Percentiles rank a stretch among this genome's conserved stretches.
These are phyloP conservation scores for Cucumis cinereus DNA, from an alignment of 306 rosid genomes.

Conservation along the genomic window DNA sequence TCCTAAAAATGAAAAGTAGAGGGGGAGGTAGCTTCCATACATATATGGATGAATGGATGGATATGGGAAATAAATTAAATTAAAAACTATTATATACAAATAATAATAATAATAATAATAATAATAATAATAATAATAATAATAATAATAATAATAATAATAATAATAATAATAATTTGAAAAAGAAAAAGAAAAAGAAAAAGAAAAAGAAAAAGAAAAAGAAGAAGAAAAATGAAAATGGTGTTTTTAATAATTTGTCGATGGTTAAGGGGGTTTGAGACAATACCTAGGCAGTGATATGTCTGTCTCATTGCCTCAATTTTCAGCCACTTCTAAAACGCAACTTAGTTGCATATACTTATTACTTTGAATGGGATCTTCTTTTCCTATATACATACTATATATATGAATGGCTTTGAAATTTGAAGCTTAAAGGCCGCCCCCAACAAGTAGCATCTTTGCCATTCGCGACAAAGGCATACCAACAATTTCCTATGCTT, in stretches of 20 bases:
- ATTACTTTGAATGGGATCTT: too few relatives aligned
- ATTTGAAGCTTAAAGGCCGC: constrained; percentile 12
- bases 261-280: neutral
- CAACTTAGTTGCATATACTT: neutral
- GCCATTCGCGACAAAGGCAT: constrained; percentile 13
- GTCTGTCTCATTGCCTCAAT: neutral
- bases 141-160: neutral
- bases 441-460: neutral
- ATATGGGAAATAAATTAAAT: neutral
- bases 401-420: neutral
- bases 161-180: neutral
- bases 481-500: constrained; percentile 11
- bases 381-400: too few relatives aligned
- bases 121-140: neutral
- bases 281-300: neutral
- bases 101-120: neutral
- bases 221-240: too few relatives aligned
- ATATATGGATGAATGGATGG: constrained; percentile 1
- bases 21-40: neutral
- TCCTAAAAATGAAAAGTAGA: constrained; percentile 11
- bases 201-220: too few relatives aligned
- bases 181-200: too few relatives aligned
- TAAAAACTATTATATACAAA: neutral
- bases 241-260: neutral
- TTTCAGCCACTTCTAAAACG: neutral